phyloP scores from a whole-genome alignment of 208 protist genomes.

The Phytomonas francai region DNA sequence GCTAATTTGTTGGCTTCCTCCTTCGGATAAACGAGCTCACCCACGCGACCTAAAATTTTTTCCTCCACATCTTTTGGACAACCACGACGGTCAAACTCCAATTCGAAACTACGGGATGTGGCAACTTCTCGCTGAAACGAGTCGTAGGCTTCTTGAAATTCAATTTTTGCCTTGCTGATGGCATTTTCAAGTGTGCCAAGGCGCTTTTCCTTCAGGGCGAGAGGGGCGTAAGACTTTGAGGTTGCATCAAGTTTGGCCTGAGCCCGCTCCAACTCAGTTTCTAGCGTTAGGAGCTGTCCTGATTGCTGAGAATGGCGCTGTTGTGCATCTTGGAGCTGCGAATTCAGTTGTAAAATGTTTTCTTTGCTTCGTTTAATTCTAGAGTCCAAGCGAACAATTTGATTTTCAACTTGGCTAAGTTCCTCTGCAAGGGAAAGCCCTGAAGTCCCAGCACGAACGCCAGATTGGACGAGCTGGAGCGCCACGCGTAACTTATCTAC shows the following conservation, averaged over 20 bases:
- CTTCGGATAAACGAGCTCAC: constrained; percentile 85
- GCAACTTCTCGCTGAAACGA: constrained; percentile 43
- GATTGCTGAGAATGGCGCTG: constrained; percentile 32
- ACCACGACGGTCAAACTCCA: constrained; percentile 30
- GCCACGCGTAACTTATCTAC: constrained; percentile 59
- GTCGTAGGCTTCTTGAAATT: constrained; percentile 55
- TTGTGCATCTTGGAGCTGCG: constrained; percentile 35
- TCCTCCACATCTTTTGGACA: constrained; percentile 5
- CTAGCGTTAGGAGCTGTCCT: constrained; percentile 20
- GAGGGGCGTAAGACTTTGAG: constrained; percentile 17
- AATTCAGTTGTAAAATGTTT: constrained; percentile 29
- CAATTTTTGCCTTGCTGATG: constrained; percentile 34
- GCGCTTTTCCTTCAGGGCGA: constrained; percentile 35
- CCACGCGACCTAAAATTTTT: constrained; percentile 89
- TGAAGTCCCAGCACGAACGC: constrained; percentile 65
- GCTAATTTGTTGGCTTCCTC: constrained; percentile 70
- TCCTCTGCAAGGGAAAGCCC: constrained; percentile 80
- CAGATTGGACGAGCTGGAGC: constrained; percentile 65
- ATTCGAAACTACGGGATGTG: constrained; percentile 38
- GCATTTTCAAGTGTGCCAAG: constrained; percentile 28
- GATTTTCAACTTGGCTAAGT: constrained; percentile 44
- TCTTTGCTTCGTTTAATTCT: constrained; percentile 36
- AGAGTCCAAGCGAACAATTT: constrained; percentile 49
- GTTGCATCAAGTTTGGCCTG: constrained; percentile 26
- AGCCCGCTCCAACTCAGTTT: constrained; percentile 24